Conservation (phyloP, 768 basidiomycete species). For the Hortiboletus flavorubellus region DNA sequence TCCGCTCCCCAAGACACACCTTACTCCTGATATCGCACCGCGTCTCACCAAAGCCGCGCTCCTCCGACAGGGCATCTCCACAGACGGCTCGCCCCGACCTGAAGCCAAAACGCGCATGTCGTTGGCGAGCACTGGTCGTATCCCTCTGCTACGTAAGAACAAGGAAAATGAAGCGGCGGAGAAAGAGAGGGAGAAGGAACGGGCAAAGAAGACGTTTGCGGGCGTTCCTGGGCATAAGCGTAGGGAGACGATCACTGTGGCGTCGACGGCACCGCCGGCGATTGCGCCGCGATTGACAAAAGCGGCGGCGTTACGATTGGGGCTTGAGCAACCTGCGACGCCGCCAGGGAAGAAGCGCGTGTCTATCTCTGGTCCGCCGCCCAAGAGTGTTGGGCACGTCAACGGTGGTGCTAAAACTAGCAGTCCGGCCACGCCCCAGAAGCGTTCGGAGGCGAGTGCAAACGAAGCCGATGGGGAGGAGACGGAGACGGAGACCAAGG, state of each 20-base stretch:
- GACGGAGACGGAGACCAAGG: constrained; percentile 23
- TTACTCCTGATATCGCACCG: constrained; percentile 67
- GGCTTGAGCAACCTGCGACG: constrained; percentile 41
- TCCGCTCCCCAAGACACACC: constrained; percentile 57
- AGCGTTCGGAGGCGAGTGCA: constrained; percentile 15
- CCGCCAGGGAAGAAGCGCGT: constrained; percentile 39
- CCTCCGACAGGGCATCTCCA: constrained; percentile 58
- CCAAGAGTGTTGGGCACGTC: constrained; percentile 8
- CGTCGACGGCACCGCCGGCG: constrained; percentile 67
- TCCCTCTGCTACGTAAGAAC: constrained; percentile 28
- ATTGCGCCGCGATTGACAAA: constrained; percentile 75
- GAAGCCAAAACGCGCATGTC: constrained; percentile 30
- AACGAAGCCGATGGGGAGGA: constrained; percentile 30
- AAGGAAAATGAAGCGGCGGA: constrained; percentile 41
- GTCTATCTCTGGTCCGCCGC: constrained; percentile 25
- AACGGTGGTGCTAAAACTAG: constrained; percentile 3
- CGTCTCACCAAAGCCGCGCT: constrained; percentile 74
- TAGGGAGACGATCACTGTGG: constrained; percentile 59
- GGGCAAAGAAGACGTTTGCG: constrained; percentile 59
- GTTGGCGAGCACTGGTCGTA: constrained; percentile 31
- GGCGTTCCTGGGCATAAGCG: constrained; percentile 86
- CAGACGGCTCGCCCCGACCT: constrained; percentile 33
- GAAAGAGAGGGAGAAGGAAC: constrained; percentile 57
- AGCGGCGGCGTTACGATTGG: constrained; percentile 68
- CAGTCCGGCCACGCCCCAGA: constrained; percentile 11